These are phyloP conservation scores for Tetrapisispora taiwanensis DNA, from an alignment of 805 yeast species.

Conservation along the genomic window DNA sequence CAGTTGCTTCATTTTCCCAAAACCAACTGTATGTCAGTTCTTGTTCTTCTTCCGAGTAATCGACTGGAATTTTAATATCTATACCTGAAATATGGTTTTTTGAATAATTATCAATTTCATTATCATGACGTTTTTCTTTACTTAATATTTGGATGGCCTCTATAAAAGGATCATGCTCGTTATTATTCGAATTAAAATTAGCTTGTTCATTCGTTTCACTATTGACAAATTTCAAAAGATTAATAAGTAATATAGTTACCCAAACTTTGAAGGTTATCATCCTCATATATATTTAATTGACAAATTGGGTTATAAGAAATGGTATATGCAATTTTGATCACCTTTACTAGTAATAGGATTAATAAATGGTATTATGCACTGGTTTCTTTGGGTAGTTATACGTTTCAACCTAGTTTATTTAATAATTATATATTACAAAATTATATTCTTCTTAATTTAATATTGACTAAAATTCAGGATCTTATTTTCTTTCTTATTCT, in stretches of 20 bases:
- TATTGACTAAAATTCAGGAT: too few species aligned
- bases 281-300: not conserved
- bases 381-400: too few species aligned
- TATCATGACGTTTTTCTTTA: not conserved
- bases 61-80: constrained; percentile 9
- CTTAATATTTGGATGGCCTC: not conserved
- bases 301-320: too few species aligned
- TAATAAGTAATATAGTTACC: not conserved
- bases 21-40: constrained; percentile 9
- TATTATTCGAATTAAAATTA: not conserved
- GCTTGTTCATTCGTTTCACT: not conserved
- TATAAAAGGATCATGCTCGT: not conserved
- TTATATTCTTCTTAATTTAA: too few species aligned
- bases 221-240: not conserved
- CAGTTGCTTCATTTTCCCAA: constrained; percentile 11
- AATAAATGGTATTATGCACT: too few species aligned
- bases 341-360: too few species aligned
- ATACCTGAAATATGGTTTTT: constrained; percentile 1
- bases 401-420: too few species aligned
- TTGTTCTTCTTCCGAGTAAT: constrained; percentile 10
- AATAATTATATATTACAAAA: too few species aligned
- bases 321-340: not conserved
- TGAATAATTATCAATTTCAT: constrained; percentile 1
- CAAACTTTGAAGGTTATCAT: not conserved
- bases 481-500: too few species aligned